Evolutionary conservation across 192 early-diverging fungal genomes (phyloP), one percentile per base, ranked within the genome.

Genomic region (Coemansia pectinata): DNA sequence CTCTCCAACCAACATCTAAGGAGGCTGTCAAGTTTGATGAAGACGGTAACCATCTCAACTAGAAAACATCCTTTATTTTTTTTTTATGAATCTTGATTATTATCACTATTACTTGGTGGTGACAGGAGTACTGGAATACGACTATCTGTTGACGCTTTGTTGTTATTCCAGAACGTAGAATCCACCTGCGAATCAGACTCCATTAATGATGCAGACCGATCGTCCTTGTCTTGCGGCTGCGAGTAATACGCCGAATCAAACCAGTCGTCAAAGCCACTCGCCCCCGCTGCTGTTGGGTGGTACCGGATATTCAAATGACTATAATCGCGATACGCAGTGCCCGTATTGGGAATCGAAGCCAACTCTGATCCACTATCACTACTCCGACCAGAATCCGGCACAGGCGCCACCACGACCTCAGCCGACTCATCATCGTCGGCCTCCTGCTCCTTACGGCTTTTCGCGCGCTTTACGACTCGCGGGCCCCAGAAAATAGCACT

Each of bases 231-330:
- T 19, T 70, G 65, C 8, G 74, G 62, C 27, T 27, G 27, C 25
- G 73, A 17, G 47, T 73, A 73, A 59, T 74, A 68, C 39, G 65
- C 70, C 38, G 79, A 67, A 47, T 82, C 80, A 33, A 77, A 77
- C 80, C 80, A 82, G 64, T 77, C 72, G 41, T 77, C 80, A 14
- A 67, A 74, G 2, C 58, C 23, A 21, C 47, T 5, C 5, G 70
- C 70, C 27, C 27, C 27, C 4, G 70, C 66, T 25, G 80, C 50
- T 4, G 70, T 69, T 25, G 80, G 80, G 25, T 78, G 72, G 52
- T 83, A 83, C 15, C 59, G 58, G 60, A 83, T 83, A 10, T 69
- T 60, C 52, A 83, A 53, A 40, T 77, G 75, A 59, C 75, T 74
- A 72, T 78, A 76, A 60, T 83, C 70, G 63, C 75, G 80, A 40